Conservation (phyloP, 2,329 filamentous ascomycete species). For the Penicillium sp. region DNA sequence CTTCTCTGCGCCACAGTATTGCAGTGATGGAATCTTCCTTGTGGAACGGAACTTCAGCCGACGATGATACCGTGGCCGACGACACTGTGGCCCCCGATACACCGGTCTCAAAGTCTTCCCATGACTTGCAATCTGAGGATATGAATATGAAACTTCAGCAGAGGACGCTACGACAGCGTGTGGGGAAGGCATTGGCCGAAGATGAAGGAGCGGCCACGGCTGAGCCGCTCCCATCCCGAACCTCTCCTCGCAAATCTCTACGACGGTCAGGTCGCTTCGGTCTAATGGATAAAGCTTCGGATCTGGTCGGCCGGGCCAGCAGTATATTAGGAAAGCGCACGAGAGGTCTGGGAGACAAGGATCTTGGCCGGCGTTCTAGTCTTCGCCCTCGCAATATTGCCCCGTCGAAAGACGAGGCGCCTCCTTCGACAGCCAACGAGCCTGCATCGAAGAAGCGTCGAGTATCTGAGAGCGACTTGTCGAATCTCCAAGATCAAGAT, state of each 20-base stretch:
- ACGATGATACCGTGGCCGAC: constrained; percentile 23
- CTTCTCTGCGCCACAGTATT: constrained; percentile 43
- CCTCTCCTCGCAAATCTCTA: constrained; percentile 29
- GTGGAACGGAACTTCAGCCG: constrained; percentile 26
- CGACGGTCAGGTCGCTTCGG: constrained; percentile 48
- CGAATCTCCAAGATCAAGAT: constrained; percentile 25
- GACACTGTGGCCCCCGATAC: constrained; percentile 35
- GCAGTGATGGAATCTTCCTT: constrained; percentile 41
- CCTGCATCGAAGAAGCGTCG: constrained; percentile 44
- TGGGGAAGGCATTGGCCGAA: constrained; percentile 31
- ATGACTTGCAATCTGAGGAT: constrained; percentile 29
- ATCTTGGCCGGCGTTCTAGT: constrained; percentile 56
- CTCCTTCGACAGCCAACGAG: constrained; percentile 17
- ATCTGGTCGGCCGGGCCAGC: constrained; percentile 49
- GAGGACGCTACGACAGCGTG: constrained; percentile 34
- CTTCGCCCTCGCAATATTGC: constrained; percentile 53
- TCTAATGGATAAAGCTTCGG: constrained; percentile 45
- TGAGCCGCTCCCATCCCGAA: constrained; percentile 24
- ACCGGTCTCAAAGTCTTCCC: constrained; percentile 37
- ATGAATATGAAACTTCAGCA: constrained; percentile 29
- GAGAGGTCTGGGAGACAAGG: constrained; percentile 58
- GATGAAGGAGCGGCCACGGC: constrained; percentile 26
- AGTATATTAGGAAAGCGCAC: constrained; percentile 62
- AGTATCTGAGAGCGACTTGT: constrained; percentile 39
- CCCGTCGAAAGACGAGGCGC: constrained; percentile 26